Evolutionary conservation across 352 stramenopile genomes (phyloP).

Genomic region (Pythium guiyangense): DNA sequence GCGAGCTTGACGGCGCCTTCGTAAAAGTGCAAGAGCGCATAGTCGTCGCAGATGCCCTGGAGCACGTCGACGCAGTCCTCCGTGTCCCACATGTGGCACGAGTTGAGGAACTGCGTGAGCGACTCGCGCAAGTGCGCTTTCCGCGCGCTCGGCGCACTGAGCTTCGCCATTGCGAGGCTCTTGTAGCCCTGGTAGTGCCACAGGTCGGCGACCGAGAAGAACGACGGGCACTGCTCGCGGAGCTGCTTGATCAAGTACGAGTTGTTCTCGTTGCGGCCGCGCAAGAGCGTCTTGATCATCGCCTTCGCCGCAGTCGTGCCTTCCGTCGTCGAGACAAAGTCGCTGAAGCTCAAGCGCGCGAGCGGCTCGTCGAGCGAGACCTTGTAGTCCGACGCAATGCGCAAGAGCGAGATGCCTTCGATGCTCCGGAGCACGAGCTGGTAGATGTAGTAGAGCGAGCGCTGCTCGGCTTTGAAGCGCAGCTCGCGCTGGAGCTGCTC

Average conservation of each 20-base stretch:
- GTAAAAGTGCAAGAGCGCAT: conserved; percentile 74
- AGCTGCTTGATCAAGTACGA: conserved; percentile 79
- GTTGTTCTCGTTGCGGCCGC: conserved; percentile 76
- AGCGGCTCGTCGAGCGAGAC: conserved; percentile 62
- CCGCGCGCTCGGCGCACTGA: conserved; percentile 61
- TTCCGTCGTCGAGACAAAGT: conserved; percentile 67
- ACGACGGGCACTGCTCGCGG: conserved; percentile 78
- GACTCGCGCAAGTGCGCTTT: conserved; percentile 65
- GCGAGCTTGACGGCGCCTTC: conserved; percentile 84
- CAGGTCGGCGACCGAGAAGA: conserved; percentile 76
- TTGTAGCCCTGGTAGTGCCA: conserved; percentile 86
- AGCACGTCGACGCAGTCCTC: conserved; percentile 73
- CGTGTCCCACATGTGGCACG: conserved; percentile 84
- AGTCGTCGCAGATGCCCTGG: conserved; percentile 77
- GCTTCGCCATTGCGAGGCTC: conserved; percentile 72
- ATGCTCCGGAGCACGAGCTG: conserved; percentile 73
- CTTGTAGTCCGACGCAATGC: conserved; percentile 61
- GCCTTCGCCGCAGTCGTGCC: conserved; percentile 55
- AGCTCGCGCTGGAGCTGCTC: conserved; percentile 72
- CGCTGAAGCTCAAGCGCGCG: conserved; percentile 64
- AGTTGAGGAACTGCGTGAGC: conserved; percentile 73
- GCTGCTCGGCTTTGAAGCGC: conserved; percentile 79
- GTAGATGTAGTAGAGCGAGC: conserved; percentile 77
- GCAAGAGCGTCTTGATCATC: conserved; percentile 80
- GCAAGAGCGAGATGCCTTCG: conserved; percentile 72